Conservation (phyloP, 2,329 filamentous ascomycete genomes). For the Penicillium nordicum region DNA sequence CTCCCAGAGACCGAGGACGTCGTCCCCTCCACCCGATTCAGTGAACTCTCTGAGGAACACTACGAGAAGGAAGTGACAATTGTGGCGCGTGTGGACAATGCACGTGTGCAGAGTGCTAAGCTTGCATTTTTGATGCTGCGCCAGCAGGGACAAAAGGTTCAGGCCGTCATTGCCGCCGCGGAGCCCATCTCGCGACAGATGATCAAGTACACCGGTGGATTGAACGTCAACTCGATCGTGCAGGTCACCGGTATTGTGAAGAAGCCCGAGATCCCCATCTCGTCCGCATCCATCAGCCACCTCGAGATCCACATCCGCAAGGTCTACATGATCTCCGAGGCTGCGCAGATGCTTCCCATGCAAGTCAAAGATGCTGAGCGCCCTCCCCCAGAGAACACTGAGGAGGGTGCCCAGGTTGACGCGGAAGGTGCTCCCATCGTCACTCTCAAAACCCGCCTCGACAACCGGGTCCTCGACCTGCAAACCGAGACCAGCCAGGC, state of each 20-base stretch:
- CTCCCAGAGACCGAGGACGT: constrained; percentile 58
- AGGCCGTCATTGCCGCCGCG: constrained; percentile 70
- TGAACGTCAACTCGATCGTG: constrained; percentile 79
- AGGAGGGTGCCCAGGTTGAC: constrained; percentile 49
- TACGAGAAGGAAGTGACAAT: constrained; percentile 70
- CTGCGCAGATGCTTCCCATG: constrained; percentile 59
- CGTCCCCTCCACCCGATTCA: constrained; percentile 59
- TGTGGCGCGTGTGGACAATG: constrained; percentile 80
- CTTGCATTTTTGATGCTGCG: constrained; percentile 86
- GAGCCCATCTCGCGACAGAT: constrained; percentile 72
- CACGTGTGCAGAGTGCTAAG: constrained; percentile 83
- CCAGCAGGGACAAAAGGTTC: constrained; percentile 73
- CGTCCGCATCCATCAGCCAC: constrained; percentile 75
- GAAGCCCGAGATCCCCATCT: constrained; percentile 81
- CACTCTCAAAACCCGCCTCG: constrained; percentile 76
- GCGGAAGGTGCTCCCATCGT: constrained; percentile 64
- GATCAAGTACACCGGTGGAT: constrained; percentile 81
- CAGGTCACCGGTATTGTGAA: constrained; percentile 76
- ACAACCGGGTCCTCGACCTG: constrained; percentile 91
- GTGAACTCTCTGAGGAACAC: constrained; percentile 54
- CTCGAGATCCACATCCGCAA: constrained; percentile 87
- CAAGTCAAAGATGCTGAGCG: constrained; percentile 54
- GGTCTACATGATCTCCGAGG: constrained; percentile 71
- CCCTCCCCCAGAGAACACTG: constrained; percentile 43
- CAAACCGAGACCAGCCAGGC: constrained; percentile 88